Base-by-base conservation (phyloP, 148 eudicot species). In the Fagopyrum homotropicum region DNA sequence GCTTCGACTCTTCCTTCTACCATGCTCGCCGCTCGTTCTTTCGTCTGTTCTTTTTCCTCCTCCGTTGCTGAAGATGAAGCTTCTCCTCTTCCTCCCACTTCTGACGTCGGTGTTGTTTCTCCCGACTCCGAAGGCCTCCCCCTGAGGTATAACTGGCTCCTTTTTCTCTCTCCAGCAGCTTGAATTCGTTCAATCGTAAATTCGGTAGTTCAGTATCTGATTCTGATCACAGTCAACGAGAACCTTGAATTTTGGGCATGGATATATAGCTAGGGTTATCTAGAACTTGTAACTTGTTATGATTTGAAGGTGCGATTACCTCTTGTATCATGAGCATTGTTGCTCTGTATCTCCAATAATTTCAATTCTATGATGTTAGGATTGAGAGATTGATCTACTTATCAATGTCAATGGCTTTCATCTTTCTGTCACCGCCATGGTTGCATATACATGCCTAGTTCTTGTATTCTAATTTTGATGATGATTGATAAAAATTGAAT, bases 51-150 rank as follows among this genome's bases (percentile, higher is more conserved):
- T 17, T 48, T 35, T 46, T 48, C 73, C 4, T 71, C 73, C 6
- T 71, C 73, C 52, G 40, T 71, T 11, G 0, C 73, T 40, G 52
- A 71, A 71, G 73, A 46, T 9, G 73, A 72, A 72, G 54, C 40
- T 4, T 46, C 73, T 72, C 40, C 72, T 69, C 49, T 69, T 69
- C 72, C 73, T 45, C 73, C 73, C 30, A n/a, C 73, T 4, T 1
- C 50, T 45, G 73, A 70, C 1, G 3, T 30, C 30, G 73, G 51
- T 5, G 4, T 22, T 45, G 10, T 14, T 17, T 30, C 73, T 72
- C 52, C 30, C 5, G 73, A 17, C 10, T 72, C 73, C 17, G 73
- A 72, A 45, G 73, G 0, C 46, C 73, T 6, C 22, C 55, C 35
- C 55, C 54, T 47, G 54, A 72, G 73, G 73, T 72, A 45, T 43